A percentile compares a stretch with the other conserved stretches of the same genome.
These are phyloP conservation scores for Colletotrichum noveboracense DNA, from an alignment of 2,329 filamentous ascomycete genomes.

Conservation along the genomic window DNA sequence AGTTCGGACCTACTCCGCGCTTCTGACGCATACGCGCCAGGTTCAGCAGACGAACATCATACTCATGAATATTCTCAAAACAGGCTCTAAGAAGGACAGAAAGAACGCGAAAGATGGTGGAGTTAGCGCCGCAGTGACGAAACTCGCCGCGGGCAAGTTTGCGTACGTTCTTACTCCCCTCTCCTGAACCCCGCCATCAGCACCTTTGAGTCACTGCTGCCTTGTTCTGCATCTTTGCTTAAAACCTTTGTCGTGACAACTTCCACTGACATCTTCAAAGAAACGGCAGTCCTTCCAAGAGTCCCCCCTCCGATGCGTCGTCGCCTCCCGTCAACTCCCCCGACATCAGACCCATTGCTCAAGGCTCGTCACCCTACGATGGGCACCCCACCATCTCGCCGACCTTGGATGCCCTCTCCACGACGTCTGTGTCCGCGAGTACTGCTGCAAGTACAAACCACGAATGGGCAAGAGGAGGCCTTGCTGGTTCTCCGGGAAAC, in stretches of 20 bases:
- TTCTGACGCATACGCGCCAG: background rate
- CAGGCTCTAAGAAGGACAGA: conserved; percentile 56
- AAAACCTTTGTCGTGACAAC: conserved; percentile 27
- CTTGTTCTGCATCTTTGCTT: conserved; percentile 16
- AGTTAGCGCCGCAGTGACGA: conserved; percentile 59
- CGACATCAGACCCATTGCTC: conserved; percentile 45
- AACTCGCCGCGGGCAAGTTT: conserved; percentile 57
- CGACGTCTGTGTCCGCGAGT: conserved; percentile 53
- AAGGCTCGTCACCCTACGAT: conserved; percentile 40
- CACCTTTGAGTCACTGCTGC: conserved; percentile 31
- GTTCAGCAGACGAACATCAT: background rate
- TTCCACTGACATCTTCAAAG: conserved; percentile 23
- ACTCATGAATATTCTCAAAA: background rate
- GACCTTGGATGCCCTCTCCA: conserved; percentile 52
- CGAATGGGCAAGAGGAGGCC: conserved; percentile 49
- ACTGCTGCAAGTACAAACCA: conserved; percentile 51
- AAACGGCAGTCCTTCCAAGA: conserved; percentile 37
- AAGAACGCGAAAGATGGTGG: conserved; percentile 61
- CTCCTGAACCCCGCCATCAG: conserved; percentile 7
- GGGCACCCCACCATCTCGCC: conserved; percentile 50
- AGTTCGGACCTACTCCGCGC: background rate
- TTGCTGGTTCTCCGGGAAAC: conserved; percentile 59
- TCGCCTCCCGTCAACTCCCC: conserved; percentile 50
- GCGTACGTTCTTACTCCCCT: conserved; percentile 42
- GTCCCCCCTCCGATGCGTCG: conserved; percentile 33